Percentiles rank a stretch among this genome's conserved stretches.
These are phyloP conservation scores for Trichocomaceae sp. DNA, from an alignment of 2,329 filamentous ascomycete genomes.

Conservation along the genomic window DNA sequence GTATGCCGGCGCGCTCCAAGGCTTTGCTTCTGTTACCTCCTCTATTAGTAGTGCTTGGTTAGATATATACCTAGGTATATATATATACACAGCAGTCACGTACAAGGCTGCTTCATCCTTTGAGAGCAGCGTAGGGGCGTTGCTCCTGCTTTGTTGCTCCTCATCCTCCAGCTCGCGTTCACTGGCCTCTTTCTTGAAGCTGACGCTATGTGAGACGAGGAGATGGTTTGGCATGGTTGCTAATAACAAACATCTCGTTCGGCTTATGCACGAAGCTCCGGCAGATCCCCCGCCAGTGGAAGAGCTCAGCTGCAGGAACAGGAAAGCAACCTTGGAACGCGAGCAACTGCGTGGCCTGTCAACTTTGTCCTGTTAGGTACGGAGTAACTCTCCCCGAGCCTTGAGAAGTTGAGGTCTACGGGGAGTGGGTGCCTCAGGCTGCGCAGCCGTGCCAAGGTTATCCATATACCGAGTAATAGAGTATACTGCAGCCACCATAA, in stretches of 20 bases:
- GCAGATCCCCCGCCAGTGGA: neutral
- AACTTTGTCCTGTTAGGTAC: no score
- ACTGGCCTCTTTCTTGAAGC: constrained; percentile 24
- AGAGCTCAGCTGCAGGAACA: no score
- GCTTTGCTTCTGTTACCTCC: constrained; percentile 25
- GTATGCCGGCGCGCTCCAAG: constrained; percentile 26
- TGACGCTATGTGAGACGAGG: constrained; percentile 24
- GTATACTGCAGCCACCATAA: no score
- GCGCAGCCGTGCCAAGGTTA: no score
- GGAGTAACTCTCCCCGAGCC: no score
- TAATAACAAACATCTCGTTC: neutral
- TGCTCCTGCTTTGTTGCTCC: constrained; percentile 11
- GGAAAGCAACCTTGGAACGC: no score
- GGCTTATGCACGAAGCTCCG: no score
- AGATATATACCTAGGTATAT: neutral
- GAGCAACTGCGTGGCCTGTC: no score
- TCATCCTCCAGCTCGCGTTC: constrained; percentile 23
- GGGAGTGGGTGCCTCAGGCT: no score
- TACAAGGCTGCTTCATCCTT: constrained; percentile 36
- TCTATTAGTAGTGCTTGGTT: neutral
- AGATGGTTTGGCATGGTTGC: constrained; percentile 14
- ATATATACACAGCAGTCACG: neutral
- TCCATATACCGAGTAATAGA: no score
- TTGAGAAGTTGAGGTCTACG: no score
- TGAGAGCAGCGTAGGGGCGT: constrained; percentile 32